phyloP scores from a whole-genome alignment of 768 basidiomycete species.

The Tulasnella sp. region DNA sequence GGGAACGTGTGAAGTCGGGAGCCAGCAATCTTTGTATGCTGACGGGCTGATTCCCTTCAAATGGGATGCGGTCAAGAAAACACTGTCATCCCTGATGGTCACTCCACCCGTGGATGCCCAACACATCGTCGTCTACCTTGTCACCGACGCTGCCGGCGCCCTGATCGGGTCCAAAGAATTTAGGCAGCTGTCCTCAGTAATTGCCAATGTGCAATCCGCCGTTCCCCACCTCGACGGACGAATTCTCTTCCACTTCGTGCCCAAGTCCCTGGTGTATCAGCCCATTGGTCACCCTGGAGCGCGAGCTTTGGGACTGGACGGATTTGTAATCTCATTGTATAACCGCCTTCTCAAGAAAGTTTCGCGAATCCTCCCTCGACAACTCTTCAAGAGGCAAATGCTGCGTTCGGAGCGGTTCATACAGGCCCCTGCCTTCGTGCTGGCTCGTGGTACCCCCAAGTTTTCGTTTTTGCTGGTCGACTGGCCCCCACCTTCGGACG shows the following conservation, averaged over 20 bases:
- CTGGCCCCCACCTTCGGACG: conserved; percentile 45
- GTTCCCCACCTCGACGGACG: conserved; percentile 40
- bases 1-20: conserved; percentile 57
- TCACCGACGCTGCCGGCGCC: conserved; percentile 52
- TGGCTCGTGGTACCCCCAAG: conserved; percentile 47
- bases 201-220: conserved; percentile 47
- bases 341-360: conserved; percentile 60
- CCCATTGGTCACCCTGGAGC: conserved; percentile 47
- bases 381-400: conserved; percentile 44
- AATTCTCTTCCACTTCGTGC: conserved; percentile 68
- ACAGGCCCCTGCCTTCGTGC: conserved; percentile 61
- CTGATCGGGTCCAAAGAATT: conserved; percentile 63
- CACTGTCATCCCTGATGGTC: conserved; percentile 46
- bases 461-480: conserved; percentile 42
- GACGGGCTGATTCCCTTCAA: conserved; percentile 62
- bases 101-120: conserved; percentile 16
- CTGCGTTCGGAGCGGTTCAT: conserved; percentile 49
- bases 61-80: conserved; percentile 70
- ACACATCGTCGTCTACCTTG: conserved; percentile 63
- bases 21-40: conserved; percentile 43
- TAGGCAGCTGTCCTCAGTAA: conserved; percentile 63
- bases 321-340: conserved; percentile 63
- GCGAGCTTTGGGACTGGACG: conserved; percentile 46
- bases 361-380: conserved; percentile 58
- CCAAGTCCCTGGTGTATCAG: conserved; percentile 56